Evolutionary conservation across 2,329 filamentous ascomycete species (phyloP), one percentile per base, ranked within the genome.

Genomic region (Fusarium burgessii): DNA sequence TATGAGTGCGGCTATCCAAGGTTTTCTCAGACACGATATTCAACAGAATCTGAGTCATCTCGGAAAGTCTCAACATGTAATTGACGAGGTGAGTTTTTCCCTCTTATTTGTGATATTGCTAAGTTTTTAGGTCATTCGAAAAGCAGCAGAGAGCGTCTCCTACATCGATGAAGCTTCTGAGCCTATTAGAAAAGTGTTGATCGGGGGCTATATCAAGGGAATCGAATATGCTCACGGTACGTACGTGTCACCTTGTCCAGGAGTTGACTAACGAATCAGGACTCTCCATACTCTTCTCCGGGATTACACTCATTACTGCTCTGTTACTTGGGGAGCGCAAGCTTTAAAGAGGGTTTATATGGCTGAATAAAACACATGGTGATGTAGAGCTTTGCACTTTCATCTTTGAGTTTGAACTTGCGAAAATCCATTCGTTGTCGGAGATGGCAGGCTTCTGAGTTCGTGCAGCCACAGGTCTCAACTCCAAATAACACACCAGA

Each of bases 1-100:
- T n/a, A 77, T 80, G 0, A 83, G 82, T 50, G 80, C 81, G 3
- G 76, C 78, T 1, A 80, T 72, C 25, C 67, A 71, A 17, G 66
- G 58, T 0, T 25, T 68, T 14, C 35, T 71, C 7, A 64, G 66
- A 18, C 45, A 61, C 7, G 49, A 66, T 5, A 68, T 74, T 0
- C 59, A 71, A 13, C 5, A 66, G 3, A 62, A 58, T 7, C 27
- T 74, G 20, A 8, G 32, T 3, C 32, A 43, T 14, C 61, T 71
- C 4, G 72, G 71, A 36, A 70, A 66, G 58, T 62, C 65, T 6
- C 38, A 54, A 7, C 29, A 33, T 1, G 35, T 40, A 0, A 72
- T 71, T 7, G 55, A 59, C 17, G 54, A 68, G n/a, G 73, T 73
- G 25, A 50, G 62, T 62, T 20, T 17, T 10, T 23, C 18, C 13